Evolutionary conservation across 1,139 yeast genomes (phyloP).

Genomic region (Arxiozyma heterogenica): DNA sequence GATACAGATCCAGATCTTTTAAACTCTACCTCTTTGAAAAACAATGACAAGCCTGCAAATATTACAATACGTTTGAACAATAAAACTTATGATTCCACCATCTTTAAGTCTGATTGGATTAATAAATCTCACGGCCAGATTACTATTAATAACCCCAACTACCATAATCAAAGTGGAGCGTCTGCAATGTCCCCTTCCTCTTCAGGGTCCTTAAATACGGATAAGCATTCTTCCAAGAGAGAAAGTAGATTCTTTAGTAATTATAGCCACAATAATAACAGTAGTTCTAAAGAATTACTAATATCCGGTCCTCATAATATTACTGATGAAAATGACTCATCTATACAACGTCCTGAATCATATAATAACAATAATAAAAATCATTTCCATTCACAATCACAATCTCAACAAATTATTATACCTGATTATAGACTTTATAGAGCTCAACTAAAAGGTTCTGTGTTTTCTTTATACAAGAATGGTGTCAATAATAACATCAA

Average conservation of each 20-base stretch:
- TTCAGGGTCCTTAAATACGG: background rate
- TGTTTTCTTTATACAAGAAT: conserved; percentile 47
- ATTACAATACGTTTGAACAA: conserved; percentile 15
- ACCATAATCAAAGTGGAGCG: background rate
- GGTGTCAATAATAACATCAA: conserved; percentile 42
- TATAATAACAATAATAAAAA: background rate
- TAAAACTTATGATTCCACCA: conserved; percentile 33
- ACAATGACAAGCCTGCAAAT: background rate
- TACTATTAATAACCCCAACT: conserved; percentile 12
- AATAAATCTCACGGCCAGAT: conserved; percentile 37
- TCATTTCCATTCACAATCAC: conserved; percentile 1
- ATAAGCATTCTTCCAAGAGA: conserved; percentile 19
- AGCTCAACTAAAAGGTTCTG: conserved; percentile 60
- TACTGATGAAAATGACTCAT: background rate
- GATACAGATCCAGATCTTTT: background rate
- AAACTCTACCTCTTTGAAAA: background rate
- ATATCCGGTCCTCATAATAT: background rate
- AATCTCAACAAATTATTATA: conserved; percentile 12
- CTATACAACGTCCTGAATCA: conserved; percentile 1
- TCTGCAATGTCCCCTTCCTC: conserved; percentile 1
- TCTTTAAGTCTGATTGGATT: conserved; percentile 40
- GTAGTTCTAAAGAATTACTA: conserved; percentile 13
- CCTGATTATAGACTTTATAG: conserved; percentile 39
- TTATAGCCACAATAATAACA: background rate
- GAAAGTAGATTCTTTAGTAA: conserved; percentile 18